phyloP scores from a whole-genome alignment of 768 basidiomycete genomes.

The Mycena belliarum region DNA sequence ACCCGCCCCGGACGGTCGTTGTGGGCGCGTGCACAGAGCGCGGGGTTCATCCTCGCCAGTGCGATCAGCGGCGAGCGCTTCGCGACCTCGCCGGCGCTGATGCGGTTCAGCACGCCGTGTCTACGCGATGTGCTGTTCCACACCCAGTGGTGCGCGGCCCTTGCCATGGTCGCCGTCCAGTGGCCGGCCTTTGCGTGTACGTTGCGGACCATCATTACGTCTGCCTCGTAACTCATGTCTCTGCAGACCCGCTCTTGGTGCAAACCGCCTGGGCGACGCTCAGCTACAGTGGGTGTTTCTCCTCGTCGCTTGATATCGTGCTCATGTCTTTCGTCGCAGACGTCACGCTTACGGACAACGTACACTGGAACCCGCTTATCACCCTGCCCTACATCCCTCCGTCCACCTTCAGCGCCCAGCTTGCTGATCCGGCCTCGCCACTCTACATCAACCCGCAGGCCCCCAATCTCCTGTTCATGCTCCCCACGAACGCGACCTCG shows the following conservation, averaged over 20 bases:
- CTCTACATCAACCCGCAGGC: slow-evolving; percentile 71
- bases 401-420: slow-evolving; percentile 69
- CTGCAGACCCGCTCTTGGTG: slow-evolving; percentile 84
- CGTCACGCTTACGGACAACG: slow-evolving; percentile 59
- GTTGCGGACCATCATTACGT: no score
- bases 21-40: slow-evolving; percentile 77
- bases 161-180: slow-evolving; percentile 92
- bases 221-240: slow-evolving; percentile 13
- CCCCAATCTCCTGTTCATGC: slow-evolving; percentile 74
- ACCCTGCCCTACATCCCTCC: slow-evolving; percentile 64
- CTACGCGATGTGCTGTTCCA: slow-evolving; percentile 91
- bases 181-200: slow-evolving; percentile 93
- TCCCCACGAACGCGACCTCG: slow-evolving; percentile 56
- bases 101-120: slow-evolving; percentile 92
- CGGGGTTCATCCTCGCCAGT: slow-evolving; percentile 87
- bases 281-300: slow-evolving; percentile 56
- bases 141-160: slow-evolving; percentile 86
- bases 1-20: slow-evolving; percentile 59
- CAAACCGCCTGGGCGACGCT: slow-evolving; percentile 89
- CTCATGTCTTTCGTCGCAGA: slow-evolving; percentile 45
- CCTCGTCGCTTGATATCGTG: not conserved
- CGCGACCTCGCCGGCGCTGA: slow-evolving; percentile 78
- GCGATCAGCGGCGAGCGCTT: slow-evolving; percentile 91
- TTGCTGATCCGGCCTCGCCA: slow-evolving; percentile 68
- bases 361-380: slow-evolving; percentile 71